phyloP scores from a whole-genome alignment of 1,284 basidiomycete genomes.

The Ceratobasidium sp. region DNA sequence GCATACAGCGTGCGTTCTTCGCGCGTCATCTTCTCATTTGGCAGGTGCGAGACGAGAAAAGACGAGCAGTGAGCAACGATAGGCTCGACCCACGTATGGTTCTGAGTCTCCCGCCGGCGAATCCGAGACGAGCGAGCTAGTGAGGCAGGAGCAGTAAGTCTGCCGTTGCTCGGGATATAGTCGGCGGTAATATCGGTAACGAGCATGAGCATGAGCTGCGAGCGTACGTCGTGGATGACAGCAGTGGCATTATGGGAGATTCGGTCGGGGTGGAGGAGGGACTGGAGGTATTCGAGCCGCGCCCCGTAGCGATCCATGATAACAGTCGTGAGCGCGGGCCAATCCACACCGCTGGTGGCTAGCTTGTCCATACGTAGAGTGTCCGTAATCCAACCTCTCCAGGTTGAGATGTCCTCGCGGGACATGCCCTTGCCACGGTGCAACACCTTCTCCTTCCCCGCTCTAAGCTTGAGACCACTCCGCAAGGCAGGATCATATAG shows the following conservation, averaged over 20 bases:
- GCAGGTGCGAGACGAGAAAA: constrained; percentile 12
- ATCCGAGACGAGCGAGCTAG: constrained; percentile 7
- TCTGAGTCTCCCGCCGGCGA: not conserved
- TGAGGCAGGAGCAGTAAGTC: not conserved
- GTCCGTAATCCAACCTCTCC: constrained; percentile 47
- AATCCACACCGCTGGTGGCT: constrained; percentile 58
- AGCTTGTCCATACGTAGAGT: constrained; percentile 48
- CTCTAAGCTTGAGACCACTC: constrained; percentile 54
- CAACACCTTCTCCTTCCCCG: constrained; percentile 53
- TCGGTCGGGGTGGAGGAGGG: constrained; percentile 54
- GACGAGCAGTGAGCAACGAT: constrained; percentile 22
- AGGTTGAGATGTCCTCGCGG: constrained; percentile 20
- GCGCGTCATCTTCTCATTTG: constrained; percentile 14
- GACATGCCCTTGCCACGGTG: constrained; percentile 53
- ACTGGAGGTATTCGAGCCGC: constrained; percentile 58
- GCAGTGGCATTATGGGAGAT: constrained; percentile 32
- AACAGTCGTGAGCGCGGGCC: constrained; percentile 58
- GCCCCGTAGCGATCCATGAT: constrained; percentile 60
- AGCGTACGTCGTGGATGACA: constrained; percentile 48
- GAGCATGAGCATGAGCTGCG: constrained; percentile 56
- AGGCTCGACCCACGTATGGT: constrained; percentile 18
- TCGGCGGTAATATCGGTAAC: constrained; percentile 55
- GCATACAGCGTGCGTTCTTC: constrained; percentile 37
- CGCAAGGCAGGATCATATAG: constrained; percentile 60
- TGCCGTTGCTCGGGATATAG: constrained; percentile 31